These are phyloP conservation scores for Fusarium austroafricanum DNA, from an alignment of 2,329 filamentous ascomycete species.

Conservation along the genomic window DNA sequence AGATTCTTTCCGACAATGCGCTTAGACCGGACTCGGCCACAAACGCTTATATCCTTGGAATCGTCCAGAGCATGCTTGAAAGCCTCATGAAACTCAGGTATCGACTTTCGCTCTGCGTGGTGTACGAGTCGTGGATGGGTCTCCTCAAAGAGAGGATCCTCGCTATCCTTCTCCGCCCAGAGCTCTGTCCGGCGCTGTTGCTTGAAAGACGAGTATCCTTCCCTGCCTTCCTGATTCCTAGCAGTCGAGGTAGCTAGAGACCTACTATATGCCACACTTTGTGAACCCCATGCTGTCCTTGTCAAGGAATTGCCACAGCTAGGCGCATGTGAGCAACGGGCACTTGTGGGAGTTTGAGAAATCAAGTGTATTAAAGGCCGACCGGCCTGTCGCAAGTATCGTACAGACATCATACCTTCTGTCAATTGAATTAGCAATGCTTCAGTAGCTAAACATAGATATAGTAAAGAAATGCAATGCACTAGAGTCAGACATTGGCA, in stretches of 20 bases:
- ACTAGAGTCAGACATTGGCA: constrained; percentile 54
- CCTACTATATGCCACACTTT: constrained; percentile 25
- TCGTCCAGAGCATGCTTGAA: constrained; percentile 46
- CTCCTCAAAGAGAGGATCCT: constrained; percentile 52
- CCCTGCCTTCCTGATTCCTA: constrained; percentile 36
- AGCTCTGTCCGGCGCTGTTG: constrained; percentile 51
- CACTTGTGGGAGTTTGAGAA: constrained; percentile 17
- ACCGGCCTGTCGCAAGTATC: constrained; percentile 53
- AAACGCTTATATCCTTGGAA: constrained; percentile 47
- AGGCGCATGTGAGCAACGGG: constrained; percentile 22
- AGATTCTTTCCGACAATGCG: constrained; percentile 81
- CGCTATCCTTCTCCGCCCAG: constrained; percentile 48
- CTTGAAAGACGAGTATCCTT: constrained; percentile 52
- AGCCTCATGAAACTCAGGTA: constrained; percentile 51
- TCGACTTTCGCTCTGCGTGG: constrained; percentile 45
- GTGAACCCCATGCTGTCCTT: constrained; percentile 18
- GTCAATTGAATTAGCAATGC: constrained; percentile 36
- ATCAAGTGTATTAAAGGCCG: constrained; percentile 43
- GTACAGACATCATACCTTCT: constrained; percentile 54
- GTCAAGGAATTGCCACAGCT: constrained; percentile 22
- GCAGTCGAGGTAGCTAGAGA: constrained; percentile 38
- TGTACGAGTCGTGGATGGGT: constrained; percentile 52
- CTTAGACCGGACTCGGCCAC: constrained; percentile 78
- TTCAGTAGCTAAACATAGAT: constrained; percentile 8
- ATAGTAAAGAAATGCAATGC: constrained; percentile 22